A percentile compares a stretch with the other conserved stretches of the same genome.
Evolutionary conservation across 1,139 yeast genomes (phyloP).

Genomic region (Suhomyces atakaporum): DNA sequence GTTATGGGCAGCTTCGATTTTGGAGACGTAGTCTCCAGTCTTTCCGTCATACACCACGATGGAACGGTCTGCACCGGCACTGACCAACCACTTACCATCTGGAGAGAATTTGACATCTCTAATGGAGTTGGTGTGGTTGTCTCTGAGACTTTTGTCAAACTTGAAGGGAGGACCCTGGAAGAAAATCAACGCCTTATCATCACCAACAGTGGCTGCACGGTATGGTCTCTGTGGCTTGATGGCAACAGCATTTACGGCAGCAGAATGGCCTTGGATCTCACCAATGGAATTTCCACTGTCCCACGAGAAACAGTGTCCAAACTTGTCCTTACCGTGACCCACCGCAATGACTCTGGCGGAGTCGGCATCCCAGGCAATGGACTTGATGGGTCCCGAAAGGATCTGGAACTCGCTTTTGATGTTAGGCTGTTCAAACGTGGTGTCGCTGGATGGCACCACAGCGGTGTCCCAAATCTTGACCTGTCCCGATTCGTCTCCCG

Average conservation of each 20-base stretch:
- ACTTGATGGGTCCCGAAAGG: conserved; percentile 78
- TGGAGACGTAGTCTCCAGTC: conserved; percentile 70
- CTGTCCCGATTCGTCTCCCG: conserved; percentile 87
- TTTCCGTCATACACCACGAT: conserved; percentile 84
- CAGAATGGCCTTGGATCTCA: conserved; percentile 93
- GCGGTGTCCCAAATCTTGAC: conserved; percentile 85
- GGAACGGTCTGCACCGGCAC: conserved; percentile 84
- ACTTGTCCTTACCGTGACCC: conserved; percentile 90
- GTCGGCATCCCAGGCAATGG: conserved; percentile 93
- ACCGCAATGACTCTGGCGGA: conserved; percentile 85
- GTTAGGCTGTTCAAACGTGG: conserved; percentile 47
- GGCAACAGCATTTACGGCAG: conserved; percentile 78
- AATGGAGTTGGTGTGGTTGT: conserved; percentile 74
- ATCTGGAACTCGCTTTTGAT: conserved; percentile 83
- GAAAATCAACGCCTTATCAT: conserved; percentile 83
- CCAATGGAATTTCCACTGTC: conserved; percentile 96
- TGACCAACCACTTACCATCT: conserved; percentile 68
- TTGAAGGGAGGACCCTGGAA: conserved; percentile 93
- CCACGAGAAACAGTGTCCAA: conserved; percentile 90
- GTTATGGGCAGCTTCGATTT: conserved; percentile 58
- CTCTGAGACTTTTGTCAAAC: conserved; percentile 71
- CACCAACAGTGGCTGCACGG: conserved; percentile 91
- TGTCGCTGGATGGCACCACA: too few relatives aligned
- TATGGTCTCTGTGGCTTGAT: conserved; percentile 90
- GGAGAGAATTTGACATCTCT: conserved; percentile 85